Conservation (phyloP, 2,329 filamentous ascomycete species). For the Diaporthe vaccinii region DNA sequence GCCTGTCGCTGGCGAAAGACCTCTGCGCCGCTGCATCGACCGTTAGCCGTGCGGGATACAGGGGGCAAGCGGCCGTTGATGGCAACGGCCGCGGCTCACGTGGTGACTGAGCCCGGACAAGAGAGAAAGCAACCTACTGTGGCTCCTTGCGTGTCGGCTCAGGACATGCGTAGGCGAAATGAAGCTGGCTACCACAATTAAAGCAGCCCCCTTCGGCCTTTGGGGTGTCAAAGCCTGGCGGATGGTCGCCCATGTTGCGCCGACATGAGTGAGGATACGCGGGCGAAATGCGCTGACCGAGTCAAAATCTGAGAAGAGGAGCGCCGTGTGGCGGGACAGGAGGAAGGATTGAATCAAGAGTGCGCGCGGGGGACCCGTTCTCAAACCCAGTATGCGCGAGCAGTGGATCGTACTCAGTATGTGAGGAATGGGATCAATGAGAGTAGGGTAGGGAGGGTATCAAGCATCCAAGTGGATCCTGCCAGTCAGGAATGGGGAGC, state of each 20-base stretch:
- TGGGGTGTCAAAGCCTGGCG: conserved; percentile 48
- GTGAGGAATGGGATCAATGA: not conserved
- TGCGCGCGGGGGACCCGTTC: not conserved
- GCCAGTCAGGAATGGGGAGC: not conserved
- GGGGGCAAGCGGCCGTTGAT: conserved; percentile 22
- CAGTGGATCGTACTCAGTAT: not conserved
- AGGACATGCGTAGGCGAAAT: conserved; percentile 68
- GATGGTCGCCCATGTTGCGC: conserved; percentile 44
- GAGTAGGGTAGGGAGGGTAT: not conserved
- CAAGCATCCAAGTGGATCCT: conserved; percentile 25
- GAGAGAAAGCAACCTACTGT: conserved; percentile 58
- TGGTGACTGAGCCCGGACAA: not conserved
- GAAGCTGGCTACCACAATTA: conserved; percentile 65
- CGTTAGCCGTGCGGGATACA: conserved; percentile 37
- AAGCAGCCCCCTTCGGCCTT: conserved; percentile 60
- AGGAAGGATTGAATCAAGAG: not conserved
- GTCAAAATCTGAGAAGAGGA: conserved; percentile 13
- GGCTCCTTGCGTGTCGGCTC: conserved; percentile 62
- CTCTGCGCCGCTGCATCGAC: conserved; percentile 44
- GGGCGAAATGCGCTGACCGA: not conserved
- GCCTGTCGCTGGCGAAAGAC: conserved; percentile 45
- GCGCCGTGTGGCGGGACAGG: not conserved
- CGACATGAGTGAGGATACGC: conserved; percentile 37
- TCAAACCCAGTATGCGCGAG: not conserved
- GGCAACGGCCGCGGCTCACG: not conserved